These are phyloP conservation scores for Aspergillus sergii DNA, from an alignment of 2,329 filamentous ascomycete genomes.

Conservation along the genomic window DNA sequence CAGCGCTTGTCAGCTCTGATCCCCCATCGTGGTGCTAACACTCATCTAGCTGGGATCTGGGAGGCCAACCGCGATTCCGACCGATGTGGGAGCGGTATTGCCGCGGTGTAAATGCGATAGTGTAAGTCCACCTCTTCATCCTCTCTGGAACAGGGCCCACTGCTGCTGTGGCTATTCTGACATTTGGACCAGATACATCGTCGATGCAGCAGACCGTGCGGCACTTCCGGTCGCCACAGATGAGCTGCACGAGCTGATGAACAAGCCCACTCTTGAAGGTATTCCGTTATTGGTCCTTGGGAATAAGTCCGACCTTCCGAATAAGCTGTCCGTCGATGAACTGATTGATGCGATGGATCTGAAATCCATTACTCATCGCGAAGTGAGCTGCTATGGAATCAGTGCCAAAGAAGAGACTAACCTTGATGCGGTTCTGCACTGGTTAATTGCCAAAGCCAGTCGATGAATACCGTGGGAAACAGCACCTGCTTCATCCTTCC, in stretches of 20 bases:
- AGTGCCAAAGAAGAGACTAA: conserved; percentile 99
- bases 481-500: conserved; percentile 11
- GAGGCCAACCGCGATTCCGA: conserved; percentile 93
- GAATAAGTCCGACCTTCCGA: conserved; percentile 94
- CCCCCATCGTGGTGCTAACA: conserved; percentile 20
- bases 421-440: conserved; percentile 93
- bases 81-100: conserved; percentile 99
- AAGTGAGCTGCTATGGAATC: conserved; percentile 98
- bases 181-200: conserved; percentile 70
- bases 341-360: conserved; percentile 91
- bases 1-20: not conserved
- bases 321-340: conserved; percentile 90
- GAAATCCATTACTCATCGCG: conserved; percentile 83
- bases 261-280: conserved; percentile 78
- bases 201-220: conserved; percentile 86
- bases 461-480: conserved; percentile 53
- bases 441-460: conserved; percentile 87
- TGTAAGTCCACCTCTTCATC: conserved; percentile 54
- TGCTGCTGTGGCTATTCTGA: conserved; percentile 14
- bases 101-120: conserved; percentile 93
- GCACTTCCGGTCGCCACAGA: conserved; percentile 84
- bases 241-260: conserved; percentile 86
- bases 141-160: not conserved
- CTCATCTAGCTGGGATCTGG: conserved; percentile 79
- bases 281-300: conserved; percentile 93